These are phyloP conservation scores for Wickerhamomyces silvicola DNA, from an alignment of 805 yeast species.

Conservation along the genomic window DNA sequence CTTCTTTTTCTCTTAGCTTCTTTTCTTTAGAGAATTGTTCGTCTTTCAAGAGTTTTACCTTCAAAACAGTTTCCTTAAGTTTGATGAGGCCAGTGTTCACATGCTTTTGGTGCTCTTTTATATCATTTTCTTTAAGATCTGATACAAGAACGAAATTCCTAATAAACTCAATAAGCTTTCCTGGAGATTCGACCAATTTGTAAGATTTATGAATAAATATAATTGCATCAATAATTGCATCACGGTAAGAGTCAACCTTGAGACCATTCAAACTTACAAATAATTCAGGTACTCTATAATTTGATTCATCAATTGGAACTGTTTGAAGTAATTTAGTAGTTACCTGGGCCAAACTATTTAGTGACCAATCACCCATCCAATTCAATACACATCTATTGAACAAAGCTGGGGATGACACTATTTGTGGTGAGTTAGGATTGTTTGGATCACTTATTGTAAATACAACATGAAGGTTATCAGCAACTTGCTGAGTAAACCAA, in stretches of 20 bases:
- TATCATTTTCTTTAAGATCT: conserved; percentile 33
- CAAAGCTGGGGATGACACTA: conserved; percentile 78
- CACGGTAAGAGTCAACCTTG: conserved; percentile 26
- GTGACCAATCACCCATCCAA: conserved; percentile 86
- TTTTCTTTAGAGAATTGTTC: conserved; percentile 47
- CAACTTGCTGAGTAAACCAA: conserved; percentile 69
- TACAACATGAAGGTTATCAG: conserved; percentile 72
- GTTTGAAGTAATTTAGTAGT: conserved; percentile 33
- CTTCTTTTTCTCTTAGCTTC: conserved; percentile 47
- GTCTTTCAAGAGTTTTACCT: conserved; percentile 54
- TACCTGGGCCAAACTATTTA: conserved; percentile 41
- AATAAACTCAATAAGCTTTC: conserved; percentile 47
- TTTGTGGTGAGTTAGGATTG: conserved; percentile 29
- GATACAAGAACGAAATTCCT: conserved; percentile 38
- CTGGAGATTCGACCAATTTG: conserved; percentile 36
- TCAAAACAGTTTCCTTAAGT: conserved; percentile 68
- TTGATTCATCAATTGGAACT: conserved; percentile 49
- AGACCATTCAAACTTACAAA: conserved; percentile 6
- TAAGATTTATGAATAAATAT: conserved; percentile 37
- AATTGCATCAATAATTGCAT: conserved; percentile 40
- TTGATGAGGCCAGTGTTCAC: conserved; percentile 68
- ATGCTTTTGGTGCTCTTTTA: conserved; percentile 67
- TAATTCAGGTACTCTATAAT: conserved; percentile 30
- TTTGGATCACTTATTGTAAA: conserved; percentile 63
- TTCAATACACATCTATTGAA: conserved; percentile 83